These are phyloP conservation scores for Russula sp. DNA, from an alignment of 768 basidiomycete species.

Conservation along the genomic window DNA sequence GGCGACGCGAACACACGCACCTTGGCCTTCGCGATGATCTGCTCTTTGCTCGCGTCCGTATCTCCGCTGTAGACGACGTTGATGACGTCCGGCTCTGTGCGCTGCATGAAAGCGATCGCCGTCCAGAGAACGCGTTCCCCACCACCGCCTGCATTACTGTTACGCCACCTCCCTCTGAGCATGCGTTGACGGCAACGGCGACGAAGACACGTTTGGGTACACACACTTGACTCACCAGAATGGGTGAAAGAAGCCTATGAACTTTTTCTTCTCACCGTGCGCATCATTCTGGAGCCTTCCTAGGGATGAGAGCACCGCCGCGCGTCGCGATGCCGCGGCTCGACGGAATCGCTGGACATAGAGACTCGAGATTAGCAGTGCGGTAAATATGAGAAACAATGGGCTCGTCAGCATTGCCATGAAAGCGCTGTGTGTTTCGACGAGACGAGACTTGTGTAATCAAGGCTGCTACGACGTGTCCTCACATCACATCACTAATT, in stretches of 20 bases:
- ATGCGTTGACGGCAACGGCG: not conserved
- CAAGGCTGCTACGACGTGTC: too few species aligned
- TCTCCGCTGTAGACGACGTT: conserved; percentile 90
- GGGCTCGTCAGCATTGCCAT: not conserved
- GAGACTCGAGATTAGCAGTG: not conserved
- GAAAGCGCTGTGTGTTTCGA: not conserved
- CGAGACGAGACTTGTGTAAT: too few species aligned
- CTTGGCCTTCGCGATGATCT: conserved; percentile 76
- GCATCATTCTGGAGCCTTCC: conserved; percentile 7
- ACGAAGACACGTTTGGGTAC: not conserved
- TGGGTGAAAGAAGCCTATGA: conserved; percentile 90
- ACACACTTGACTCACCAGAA: conserved; percentile 62
- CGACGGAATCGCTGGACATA: not conserved
- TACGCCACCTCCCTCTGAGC: not conserved
- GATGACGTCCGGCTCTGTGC: conserved; percentile 53
- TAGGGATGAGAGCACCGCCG: conserved; percentile 3
- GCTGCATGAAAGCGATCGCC: conserved; percentile 71
- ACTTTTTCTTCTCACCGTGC: conserved; percentile 22
- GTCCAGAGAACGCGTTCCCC: conserved; percentile 96
- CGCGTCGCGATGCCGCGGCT: not conserved
- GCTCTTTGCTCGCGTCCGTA: conserved; percentile 64
- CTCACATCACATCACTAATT: too few species aligned
- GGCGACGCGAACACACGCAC: conserved; percentile 31
- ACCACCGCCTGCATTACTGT: conserved; percentile 91
- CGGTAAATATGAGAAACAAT: not conserved